These are phyloP conservation scores for Epithele typhae DNA, from an alignment of 768 basidiomycete genomes.

Conservation along the genomic window DNA sequence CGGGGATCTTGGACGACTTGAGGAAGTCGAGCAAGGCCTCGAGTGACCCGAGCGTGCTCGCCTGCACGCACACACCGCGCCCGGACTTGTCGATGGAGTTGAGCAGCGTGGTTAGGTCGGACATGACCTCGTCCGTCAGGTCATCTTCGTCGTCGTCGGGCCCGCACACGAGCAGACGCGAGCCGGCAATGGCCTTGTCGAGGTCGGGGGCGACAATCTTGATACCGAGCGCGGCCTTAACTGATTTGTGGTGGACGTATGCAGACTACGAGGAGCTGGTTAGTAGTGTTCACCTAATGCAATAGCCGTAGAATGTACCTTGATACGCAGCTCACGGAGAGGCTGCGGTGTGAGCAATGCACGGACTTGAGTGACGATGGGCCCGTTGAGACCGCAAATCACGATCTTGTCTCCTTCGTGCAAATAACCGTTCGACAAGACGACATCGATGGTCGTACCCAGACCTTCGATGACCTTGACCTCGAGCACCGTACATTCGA, in stretches of 20 bases:
- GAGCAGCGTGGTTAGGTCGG: slow-evolving; percentile 83
- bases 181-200: slow-evolving; percentile 97
- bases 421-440: slow-evolving; percentile 91
- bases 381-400: slow-evolving; percentile 94
- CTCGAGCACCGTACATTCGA: slow-evolving; percentile 97
- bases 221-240: slow-evolving; percentile 95
- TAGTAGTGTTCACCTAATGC: slow-evolving; percentile 3
- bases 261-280: slow-evolving; percentile 57
- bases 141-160: slow-evolving; percentile 98
- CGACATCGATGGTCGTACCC: slow-evolving; percentile 96
- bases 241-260: slow-evolving; percentile 96
- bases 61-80: slow-evolving; percentile 96
- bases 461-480: slow-evolving; percentile 98
- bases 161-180: slow-evolving; percentile 85
- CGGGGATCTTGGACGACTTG: slow-evolving; percentile 92
- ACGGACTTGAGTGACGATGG: slow-evolving; percentile 92
- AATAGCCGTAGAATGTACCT: slow-evolving; percentile 44
- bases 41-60: slow-evolving; percentile 93
- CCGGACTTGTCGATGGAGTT: slow-evolving; percentile 93
- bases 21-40: slow-evolving; percentile 97
- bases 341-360: slow-evolving; percentile 96
- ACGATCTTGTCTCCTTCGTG: slow-evolving; percentile 92
- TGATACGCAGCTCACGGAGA: slow-evolving; percentile 90
- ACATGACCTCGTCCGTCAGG: slow-evolving; percentile 92
- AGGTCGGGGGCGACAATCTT: slow-evolving; percentile 94